These are phyloP conservation scores for Warburgia ugandensis DNA, from an alignment of 164 flowering plant species.

Conservation along the genomic window DNA sequence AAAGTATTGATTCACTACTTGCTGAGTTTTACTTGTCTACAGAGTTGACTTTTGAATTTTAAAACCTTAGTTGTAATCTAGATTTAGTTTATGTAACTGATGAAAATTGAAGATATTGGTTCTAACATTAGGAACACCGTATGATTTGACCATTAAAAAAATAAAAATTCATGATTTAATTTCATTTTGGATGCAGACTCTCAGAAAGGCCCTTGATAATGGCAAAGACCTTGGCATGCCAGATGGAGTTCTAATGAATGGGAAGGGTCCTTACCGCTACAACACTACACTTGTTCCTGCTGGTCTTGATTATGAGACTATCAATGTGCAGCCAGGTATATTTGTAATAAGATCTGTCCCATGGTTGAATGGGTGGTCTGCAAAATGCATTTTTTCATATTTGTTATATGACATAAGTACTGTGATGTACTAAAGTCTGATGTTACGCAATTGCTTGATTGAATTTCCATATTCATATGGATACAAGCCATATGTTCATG, in stretches of 20 bases:
- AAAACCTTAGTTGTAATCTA: background rate
- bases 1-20: background rate
- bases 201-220: conserved; percentile 62
- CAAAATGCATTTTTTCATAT: no score
- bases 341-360: no score
- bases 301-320: conserved; percentile 71
- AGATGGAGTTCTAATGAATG: conserved; percentile 94
- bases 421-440: no score
- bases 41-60: background rate
- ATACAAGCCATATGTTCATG: no score
- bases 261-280: conserved; percentile 89
- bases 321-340: conserved; percentile 83
- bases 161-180: background rate
- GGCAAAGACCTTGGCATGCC: conserved; percentile 93
- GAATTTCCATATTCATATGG: no score
- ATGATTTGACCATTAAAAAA: no score
- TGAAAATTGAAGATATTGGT: no score
- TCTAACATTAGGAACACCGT: no score
- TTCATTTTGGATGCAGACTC: conserved; percentile 32
- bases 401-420: no score
- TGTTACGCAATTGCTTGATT: no score
- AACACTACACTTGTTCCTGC: conserved; percentile 77
- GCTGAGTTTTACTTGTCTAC: background rate
- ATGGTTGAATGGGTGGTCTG: no score
- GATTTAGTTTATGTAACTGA: background rate